Conservation (phyloP, 352 stramenopile genomes). For the Aphanomyces cochlioides region DNA sequence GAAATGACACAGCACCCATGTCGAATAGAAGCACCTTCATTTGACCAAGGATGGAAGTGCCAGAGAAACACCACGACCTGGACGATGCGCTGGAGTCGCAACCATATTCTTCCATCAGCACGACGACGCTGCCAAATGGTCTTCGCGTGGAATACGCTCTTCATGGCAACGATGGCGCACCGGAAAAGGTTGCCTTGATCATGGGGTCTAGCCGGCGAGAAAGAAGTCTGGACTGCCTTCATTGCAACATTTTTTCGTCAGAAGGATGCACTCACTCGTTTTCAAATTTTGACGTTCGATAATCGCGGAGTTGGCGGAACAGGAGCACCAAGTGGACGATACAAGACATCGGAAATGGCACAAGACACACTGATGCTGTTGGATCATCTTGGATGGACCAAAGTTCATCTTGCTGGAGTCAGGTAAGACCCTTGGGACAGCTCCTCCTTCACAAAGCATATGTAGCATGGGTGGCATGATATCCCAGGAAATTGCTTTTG, state of each 20-base stretch:
- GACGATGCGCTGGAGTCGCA: slow-evolving; percentile 1
- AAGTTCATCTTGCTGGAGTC: slow-evolving; percentile 44
- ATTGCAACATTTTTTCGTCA: slow-evolving; percentile 44
- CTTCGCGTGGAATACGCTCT: slow-evolving; percentile 53
- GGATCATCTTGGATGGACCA: slow-evolving; percentile 54
- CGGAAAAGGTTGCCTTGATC: slow-evolving; percentile 48
- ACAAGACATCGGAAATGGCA: slow-evolving; percentile 56
- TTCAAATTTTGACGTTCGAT: slow-evolving; percentile 53
- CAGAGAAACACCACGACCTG: background rate
- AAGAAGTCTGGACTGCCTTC: slow-evolving; percentile 53
- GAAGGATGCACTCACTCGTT: slow-evolving; percentile 33
- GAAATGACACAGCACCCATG: too few species aligned
- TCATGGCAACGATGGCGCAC: slow-evolving; percentile 32
- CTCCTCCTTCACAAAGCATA: background rate
- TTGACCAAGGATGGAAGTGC: too few species aligned
- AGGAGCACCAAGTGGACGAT: slow-evolving; percentile 42
- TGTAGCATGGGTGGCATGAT: slow-evolving; percentile 31
- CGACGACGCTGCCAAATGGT: slow-evolving; percentile 25
- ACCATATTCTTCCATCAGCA: background rate
- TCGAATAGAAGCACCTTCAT: too few species aligned
- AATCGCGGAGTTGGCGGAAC: slow-evolving; percentile 55
- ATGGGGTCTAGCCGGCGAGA: slow-evolving; percentile 52
- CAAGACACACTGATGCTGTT: slow-evolving; percentile 52
- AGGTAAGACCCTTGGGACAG: slow-evolving; percentile 24
- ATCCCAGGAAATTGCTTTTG: slow-evolving; percentile 19